A percentile compares a stretch with the other conserved stretches of the same genome.
Evolutionary conservation across 2,329 filamentous ascomycete genomes (phyloP).

Genomic region (Venturia effusa): DNA sequence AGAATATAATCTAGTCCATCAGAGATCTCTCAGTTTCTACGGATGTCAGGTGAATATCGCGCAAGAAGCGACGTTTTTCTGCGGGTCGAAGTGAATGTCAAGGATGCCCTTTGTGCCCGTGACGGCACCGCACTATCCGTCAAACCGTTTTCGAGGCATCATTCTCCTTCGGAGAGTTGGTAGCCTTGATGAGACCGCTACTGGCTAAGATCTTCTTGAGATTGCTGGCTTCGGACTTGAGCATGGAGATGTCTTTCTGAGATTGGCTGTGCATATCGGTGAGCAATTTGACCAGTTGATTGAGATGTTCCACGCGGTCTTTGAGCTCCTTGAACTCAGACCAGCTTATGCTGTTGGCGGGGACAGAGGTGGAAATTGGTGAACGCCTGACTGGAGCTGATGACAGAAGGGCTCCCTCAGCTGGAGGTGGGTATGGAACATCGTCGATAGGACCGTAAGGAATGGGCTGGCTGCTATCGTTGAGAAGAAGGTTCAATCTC

Average conservation of each 20-base stretch:
- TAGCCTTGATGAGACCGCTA: not conserved
- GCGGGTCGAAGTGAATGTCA: not conserved
- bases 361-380: not conserved
- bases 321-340: slow-evolving; percentile 5
- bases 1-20: not conserved
- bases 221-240: not conserved
- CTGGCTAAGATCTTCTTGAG: not conserved
- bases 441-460: not conserved
- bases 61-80: not conserved
- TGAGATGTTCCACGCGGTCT: not conserved
- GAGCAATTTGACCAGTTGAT: not conserved
- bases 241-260: not conserved
- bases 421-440: not conserved
- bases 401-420: not conserved
- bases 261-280: slow-evolving; percentile 1
- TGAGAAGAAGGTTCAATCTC: slow-evolving; percentile 14
- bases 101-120: not conserved
- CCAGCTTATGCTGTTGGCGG: not conserved
- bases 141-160: not conserved
- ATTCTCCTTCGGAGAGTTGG: not conserved
- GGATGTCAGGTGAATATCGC: not conserved
- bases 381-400: not conserved
- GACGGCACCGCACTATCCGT: not conserved
- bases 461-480: not conserved
- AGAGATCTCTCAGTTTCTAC: not conserved